Percentiles rank a stretch among this genome's conserved stretches.
phyloP scores from a whole-genome alignment of 495 filamentous ascomycete species.

The Chaetomium tenue region DNA sequence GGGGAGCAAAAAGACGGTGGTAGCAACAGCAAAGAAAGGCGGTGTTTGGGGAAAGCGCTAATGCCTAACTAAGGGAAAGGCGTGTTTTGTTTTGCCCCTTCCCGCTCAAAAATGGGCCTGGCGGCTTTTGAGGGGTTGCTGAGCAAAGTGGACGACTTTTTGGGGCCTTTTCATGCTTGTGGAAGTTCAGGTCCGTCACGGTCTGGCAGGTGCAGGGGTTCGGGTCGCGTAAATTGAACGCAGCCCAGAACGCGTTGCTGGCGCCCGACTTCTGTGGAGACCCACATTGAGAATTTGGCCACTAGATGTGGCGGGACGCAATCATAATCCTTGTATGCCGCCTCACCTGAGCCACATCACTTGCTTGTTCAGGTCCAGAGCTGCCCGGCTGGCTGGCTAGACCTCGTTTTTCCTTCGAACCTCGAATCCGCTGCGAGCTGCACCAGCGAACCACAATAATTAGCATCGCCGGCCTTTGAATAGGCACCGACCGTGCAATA shows the following conservation, averaged over 20 bases:
- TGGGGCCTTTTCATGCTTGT: constrained; percentile 1
- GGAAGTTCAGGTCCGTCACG: constrained; percentile 10
- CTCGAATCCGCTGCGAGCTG: background rate
- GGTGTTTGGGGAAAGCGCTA: constrained; percentile 15
- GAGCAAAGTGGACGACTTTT: constrained; percentile 19
- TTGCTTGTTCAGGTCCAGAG: background rate
- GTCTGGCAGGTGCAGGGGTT: constrained; percentile 9
- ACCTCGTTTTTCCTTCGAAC: constrained; percentile 7
- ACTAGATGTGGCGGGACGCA: background rate
- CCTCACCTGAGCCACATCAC: constrained; percentile 1
- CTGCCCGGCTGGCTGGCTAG: background rate
- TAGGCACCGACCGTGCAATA: constrained; percentile 12
- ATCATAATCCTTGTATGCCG: background rate
- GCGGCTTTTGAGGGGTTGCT: background rate
- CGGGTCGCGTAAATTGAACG: constrained; percentile 33
- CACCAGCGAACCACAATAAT: background rate
- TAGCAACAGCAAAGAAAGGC: background rate
- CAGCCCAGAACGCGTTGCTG: constrained; percentile 21
- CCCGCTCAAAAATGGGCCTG: constrained; percentile 9
- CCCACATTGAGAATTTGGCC: constrained; percentile 3
- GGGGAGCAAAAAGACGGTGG: background rate
- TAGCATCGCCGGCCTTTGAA: constrained; percentile 9
- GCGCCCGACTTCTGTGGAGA: constrained; percentile 8
- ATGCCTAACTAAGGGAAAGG: background rate
- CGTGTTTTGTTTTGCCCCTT: constrained; percentile 18